phyloP scores from a whole-genome alignment of 2,329 filamentous ascomycete species.

The Taxawa tesnikishii region DNA sequence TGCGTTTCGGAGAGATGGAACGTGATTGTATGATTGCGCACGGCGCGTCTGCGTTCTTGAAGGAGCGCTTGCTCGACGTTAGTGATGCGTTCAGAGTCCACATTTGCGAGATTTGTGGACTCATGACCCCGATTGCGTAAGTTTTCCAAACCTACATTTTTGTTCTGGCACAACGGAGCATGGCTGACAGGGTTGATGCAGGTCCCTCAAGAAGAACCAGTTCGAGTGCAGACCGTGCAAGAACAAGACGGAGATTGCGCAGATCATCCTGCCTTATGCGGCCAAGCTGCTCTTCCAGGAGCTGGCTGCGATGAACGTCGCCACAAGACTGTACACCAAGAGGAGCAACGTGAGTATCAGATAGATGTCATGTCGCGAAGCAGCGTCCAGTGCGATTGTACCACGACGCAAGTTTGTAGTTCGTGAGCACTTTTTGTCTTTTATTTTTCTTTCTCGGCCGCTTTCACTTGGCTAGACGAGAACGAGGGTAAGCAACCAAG shows the following conservation, averaged over 20 bases:
- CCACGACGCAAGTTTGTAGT: no score
- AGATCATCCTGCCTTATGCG: slow-evolving; percentile 95
- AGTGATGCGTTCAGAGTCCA: slow-evolving; percentile 97
- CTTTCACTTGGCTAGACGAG: no score
- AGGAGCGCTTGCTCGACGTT: slow-evolving; percentile 93
- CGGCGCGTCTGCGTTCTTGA: slow-evolving; percentile 89
- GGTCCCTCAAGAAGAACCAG: slow-evolving; percentile 68
- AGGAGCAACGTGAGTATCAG: slow-evolving; percentile 7
- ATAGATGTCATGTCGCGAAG: no score
- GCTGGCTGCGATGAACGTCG: slow-evolving; percentile 96
- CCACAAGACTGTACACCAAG: slow-evolving; percentile 82
- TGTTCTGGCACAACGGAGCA: no score
- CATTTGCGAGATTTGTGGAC: slow-evolving; percentile 93
- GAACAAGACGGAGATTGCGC: slow-evolving; percentile 98
- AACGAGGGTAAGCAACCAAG: no score
- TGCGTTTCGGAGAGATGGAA: slow-evolving; percentile 99
- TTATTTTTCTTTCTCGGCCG: no score
- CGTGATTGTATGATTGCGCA: slow-evolving; percentile 99
- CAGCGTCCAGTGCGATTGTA: no score
- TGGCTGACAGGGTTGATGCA: slow-evolving; percentile 40
- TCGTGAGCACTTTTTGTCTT: no score
- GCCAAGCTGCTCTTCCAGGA: slow-evolving; percentile 98
- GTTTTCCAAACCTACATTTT: no score
- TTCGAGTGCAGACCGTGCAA: slow-evolving; percentile 97
- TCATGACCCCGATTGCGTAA: slow-evolving; percentile 99